These are phyloP conservation scores for Neovahlkampfia damariscottae DNA, from an alignment of 78 protist genomes.

Conservation along the genomic window DNA sequence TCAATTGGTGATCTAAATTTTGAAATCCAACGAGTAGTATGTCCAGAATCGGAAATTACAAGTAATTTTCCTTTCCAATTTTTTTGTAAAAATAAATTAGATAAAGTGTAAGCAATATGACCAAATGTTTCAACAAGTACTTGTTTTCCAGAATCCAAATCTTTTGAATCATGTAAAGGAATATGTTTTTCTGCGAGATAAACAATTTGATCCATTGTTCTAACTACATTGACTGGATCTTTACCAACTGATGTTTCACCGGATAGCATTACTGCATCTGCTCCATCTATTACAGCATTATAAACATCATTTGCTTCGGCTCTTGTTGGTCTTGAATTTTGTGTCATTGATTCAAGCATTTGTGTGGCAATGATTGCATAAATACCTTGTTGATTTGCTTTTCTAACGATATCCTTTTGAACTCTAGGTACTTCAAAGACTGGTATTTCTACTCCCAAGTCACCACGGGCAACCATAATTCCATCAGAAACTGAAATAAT, in stretches of 20 bases:
- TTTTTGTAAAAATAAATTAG: too few species aligned
- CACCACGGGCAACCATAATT: slow-evolving; percentile 93
- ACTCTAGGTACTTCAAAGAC: slow-evolving; percentile 44
- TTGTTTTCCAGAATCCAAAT: too few species aligned
- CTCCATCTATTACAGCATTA: slow-evolving; percentile 72
- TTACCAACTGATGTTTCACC: slow-evolving; percentile 71
- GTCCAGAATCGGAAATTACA: too few species aligned
- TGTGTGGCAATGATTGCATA: slow-evolving; percentile 54
- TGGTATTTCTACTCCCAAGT: slow-evolving; percentile 79
- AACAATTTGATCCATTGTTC: background rate
- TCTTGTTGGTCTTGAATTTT: slow-evolving; percentile 83
- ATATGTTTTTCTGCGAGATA: too few species aligned
- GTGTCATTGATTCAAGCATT: slow-evolving; percentile 71
- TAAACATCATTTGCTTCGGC: slow-evolving; percentile 74
- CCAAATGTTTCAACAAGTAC: too few species aligned
- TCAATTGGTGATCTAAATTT: too few species aligned
- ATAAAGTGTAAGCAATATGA: too few species aligned
- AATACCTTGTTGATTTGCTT: slow-evolving; percentile 48
- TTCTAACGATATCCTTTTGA: slow-evolving; percentile 73
- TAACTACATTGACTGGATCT: background rate
- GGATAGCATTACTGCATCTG: slow-evolving; percentile 74
- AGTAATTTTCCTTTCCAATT: too few species aligned
- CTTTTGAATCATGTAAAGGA: too few species aligned
- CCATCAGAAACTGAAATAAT: slow-evolving; percentile 72
- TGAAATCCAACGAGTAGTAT: too few species aligned